Conservation (phyloP, 208 protist genomes). For the Crithidia expoeki region DNA sequence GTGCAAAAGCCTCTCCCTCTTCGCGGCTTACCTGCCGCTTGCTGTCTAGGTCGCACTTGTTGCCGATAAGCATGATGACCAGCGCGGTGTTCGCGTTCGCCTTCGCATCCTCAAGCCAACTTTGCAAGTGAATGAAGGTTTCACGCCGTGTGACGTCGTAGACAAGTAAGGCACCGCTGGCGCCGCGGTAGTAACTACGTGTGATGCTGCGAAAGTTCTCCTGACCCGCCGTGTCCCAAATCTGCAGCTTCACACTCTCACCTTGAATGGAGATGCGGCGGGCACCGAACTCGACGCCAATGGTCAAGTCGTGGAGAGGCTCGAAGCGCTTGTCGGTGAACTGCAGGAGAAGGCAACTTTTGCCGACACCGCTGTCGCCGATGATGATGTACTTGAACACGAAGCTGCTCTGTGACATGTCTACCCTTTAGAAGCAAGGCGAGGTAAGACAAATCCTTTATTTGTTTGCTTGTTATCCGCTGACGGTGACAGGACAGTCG, state of each 20-base stretch:
- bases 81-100: conserved; percentile 96
- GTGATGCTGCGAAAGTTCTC: conserved; percentile 99
- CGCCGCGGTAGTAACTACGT: conserved; percentile 99
- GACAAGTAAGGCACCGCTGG: conserved; percentile 97
- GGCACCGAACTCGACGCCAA: conserved; percentile 99
- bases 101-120: conserved; percentile 97
- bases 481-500: too few relatives aligned
- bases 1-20: conserved; percentile 97
- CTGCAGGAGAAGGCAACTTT: conserved; percentile 98
- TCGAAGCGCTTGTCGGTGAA: conserved; percentile 99
- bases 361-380: conserved; percentile 96
- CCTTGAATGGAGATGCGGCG: conserved; percentile 95
- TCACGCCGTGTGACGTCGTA: conserved; percentile 98
- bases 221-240: conserved; percentile 98
- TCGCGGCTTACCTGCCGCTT: conserved; percentile 93
- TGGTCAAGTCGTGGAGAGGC: conserved; percentile 99
- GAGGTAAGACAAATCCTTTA: too few relatives aligned
- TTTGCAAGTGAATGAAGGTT: conserved; percentile 97
- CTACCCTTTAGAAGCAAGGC: too few relatives aligned
- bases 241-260: conserved; percentile 98
- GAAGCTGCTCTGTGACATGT: conserved; percentile 63
- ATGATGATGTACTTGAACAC: conserved; percentile 99
- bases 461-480: too few relatives aligned
- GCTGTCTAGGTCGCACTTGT: conserved; percentile 98
- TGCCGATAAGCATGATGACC: conserved; percentile 99